Evolutionary conservation across 371 early-diverging fungal genomes (phyloP).

Genomic region (Coemansia sp.): DNA sequence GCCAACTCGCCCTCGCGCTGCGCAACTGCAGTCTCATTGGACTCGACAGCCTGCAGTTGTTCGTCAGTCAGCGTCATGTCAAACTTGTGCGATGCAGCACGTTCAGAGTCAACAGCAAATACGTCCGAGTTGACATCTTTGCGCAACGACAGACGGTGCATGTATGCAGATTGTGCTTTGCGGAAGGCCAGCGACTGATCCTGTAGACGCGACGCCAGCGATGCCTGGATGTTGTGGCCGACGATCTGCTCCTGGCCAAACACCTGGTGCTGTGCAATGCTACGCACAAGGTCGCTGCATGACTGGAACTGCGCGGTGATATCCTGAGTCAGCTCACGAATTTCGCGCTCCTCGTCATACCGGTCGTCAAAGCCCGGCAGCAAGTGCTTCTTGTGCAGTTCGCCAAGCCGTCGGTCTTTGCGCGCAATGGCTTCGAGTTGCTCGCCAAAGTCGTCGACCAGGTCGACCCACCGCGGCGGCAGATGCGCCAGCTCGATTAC

Average conservation of each 20-base stretch:
- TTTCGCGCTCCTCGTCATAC: conserved; percentile 78
- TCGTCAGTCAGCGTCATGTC: conserved; percentile 73
- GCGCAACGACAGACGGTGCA: conserved; percentile 61
- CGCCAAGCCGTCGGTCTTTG: conserved; percentile 70
- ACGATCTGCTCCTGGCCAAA: conserved; percentile 67
- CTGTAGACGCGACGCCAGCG: conserved; percentile 87
- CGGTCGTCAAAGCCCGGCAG: conserved; percentile 94
- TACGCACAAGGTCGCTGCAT: conserved; percentile 78
- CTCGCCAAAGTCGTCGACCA: conserved; percentile 75
- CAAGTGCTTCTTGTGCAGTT: conserved; percentile 84
- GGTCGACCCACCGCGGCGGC: conserved; percentile 71
- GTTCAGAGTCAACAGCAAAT: conserved; percentile 49
- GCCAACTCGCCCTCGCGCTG: conserved; percentile 90
- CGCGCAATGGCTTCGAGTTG: conserved; percentile 29
- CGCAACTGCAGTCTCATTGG: conserved; percentile 68
- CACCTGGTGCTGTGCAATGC: conserved; percentile 59
- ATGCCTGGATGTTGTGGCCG: conserved; percentile 83
- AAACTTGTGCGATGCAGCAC: conserved; percentile 34
- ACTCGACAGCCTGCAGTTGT: conserved; percentile 73
- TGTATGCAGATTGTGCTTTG: conserved; percentile 81
- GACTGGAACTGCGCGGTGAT: conserved; percentile 88
- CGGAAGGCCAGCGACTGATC: conserved; percentile 79
- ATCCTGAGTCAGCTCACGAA: conserved; percentile 74
- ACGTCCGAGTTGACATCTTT: conserved; percentile 53
- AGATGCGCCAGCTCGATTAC: conserved; percentile 53